These are phyloP conservation scores for Teratosphaeria gauchensis DNA, from an alignment of 2,329 filamentous ascomycete genomes.

Conservation along the genomic window DNA sequence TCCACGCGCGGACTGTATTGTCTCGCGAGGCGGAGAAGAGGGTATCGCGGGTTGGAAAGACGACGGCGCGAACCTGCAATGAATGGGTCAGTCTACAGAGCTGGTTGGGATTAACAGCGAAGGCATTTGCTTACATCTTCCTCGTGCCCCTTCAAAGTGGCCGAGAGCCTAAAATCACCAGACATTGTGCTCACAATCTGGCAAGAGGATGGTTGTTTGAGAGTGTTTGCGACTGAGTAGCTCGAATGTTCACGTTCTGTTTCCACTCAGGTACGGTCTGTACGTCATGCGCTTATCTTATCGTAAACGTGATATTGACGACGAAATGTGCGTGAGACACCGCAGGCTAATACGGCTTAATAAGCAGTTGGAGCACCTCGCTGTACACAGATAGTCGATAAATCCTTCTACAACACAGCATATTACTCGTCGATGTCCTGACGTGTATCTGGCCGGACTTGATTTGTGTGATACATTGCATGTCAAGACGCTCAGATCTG, in stretches of 20 bases:
- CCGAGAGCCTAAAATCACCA: constrained; percentile 79
- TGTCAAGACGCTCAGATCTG: too few species aligned
- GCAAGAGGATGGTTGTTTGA: not conserved
- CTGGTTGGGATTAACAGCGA: not conserved
- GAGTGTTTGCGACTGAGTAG: not conserved
- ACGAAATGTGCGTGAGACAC: too few species aligned
- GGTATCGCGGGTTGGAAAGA: constrained; percentile 61
- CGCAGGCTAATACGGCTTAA: too few species aligned
- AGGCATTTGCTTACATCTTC: constrained; percentile 62
- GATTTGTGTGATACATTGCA: too few species aligned
- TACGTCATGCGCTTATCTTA: not conserved
- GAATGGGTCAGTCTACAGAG: constrained; percentile 1
- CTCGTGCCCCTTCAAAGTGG: constrained; percentile 78
- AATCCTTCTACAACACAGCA: too few species aligned
- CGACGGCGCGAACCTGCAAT: constrained; percentile 71
- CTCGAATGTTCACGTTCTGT: not conserved
- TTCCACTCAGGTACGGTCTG: not conserved
- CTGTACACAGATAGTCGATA: too few species aligned
- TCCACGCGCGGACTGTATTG: constrained; percentile 82
- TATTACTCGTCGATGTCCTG: too few species aligned
- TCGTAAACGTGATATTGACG: not conserved
- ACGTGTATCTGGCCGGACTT: too few species aligned
- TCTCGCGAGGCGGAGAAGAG: constrained; percentile 85
- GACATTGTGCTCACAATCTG: not conserved
- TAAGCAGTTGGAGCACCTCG: too few species aligned